Conservation (phyloP, 306 rosid genomes). For the Vachellia pachyceras region DNA sequence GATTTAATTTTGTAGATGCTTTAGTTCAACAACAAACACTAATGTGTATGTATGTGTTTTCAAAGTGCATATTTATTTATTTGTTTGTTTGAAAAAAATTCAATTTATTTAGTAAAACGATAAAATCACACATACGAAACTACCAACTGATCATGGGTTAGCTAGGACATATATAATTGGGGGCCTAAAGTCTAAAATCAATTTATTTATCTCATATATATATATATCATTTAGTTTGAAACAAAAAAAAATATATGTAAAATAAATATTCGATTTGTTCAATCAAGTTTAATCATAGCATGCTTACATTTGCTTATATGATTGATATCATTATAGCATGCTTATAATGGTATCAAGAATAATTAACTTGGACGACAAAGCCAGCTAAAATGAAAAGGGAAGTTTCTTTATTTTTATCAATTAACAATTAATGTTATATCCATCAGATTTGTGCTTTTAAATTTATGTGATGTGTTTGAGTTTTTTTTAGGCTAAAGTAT, state of each 20-base stretch:
- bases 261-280: background rate
- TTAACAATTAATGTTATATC: background rate
- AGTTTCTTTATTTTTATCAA: background rate
- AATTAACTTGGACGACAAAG: background rate
- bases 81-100: too few species aligned
- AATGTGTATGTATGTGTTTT: too few species aligned
- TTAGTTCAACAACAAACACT: background rate
- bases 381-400: background rate
- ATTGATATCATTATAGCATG: too few species aligned
- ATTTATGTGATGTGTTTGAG: background rate
- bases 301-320: too few species aligned
- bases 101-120: too few species aligned
- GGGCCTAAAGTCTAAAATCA: too few species aligned
- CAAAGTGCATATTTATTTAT: too few species aligned
- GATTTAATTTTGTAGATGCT: background rate
- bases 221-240: background rate
- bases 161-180: too few species aligned
- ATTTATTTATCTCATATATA: too few species aligned
- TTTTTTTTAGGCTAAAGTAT: background rate
- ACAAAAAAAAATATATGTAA: background rate
- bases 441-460: conserved; percentile 10
- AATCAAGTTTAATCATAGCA: background rate
- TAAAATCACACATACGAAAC: too few species aligned
- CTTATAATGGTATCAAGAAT: background rate
- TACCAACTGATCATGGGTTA: too few species aligned